Evolutionary conservation across 2,329 filamentous ascomycete genomes (phyloP).

Genomic region (Arthrocladium fulminans): DNA sequence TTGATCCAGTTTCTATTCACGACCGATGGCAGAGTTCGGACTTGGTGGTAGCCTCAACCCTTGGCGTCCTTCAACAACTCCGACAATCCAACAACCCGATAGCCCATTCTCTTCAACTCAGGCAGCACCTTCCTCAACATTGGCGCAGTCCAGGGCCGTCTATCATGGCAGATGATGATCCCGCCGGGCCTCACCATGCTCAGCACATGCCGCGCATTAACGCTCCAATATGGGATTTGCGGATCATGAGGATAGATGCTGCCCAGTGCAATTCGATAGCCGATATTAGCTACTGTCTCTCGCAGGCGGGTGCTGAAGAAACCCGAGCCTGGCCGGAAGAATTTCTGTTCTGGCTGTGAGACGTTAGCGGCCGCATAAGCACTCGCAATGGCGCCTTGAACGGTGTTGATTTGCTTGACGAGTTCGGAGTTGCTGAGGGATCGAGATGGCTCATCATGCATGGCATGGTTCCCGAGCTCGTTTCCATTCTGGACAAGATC

Average conservation of each 20-base stretch:
- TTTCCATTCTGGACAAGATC: slow-evolving; percentile 54
- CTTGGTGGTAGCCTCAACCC: background rate
- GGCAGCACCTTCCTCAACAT: slow-evolving; percentile 68
- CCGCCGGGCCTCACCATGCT: slow-evolving; percentile 69
- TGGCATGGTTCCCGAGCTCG: slow-evolving; percentile 79
- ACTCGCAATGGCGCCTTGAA: slow-evolving; percentile 51
- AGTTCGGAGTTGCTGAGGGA: slow-evolving; percentile 53
- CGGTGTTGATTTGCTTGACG: slow-evolving; percentile 52
- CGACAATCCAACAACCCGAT: slow-evolving; percentile 61
- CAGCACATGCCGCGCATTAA: slow-evolving; percentile 72
- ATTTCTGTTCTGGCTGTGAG: slow-evolving; percentile 41
- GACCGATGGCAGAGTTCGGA: too few relatives aligned
- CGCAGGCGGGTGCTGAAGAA: slow-evolving; percentile 70
- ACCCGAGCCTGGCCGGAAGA: slow-evolving; percentile 76
- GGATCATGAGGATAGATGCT: slow-evolving; percentile 85
- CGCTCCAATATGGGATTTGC: slow-evolving; percentile 59
- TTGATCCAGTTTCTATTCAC: too few relatives aligned
- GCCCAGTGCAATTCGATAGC: slow-evolving; percentile 68
- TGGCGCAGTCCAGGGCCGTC: slow-evolving; percentile 69
- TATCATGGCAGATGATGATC: slow-evolving; percentile 79
- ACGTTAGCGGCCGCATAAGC: slow-evolving; percentile 41
- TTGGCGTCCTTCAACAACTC: slow-evolving; percentile 46
- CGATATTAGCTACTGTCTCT: slow-evolving; percentile 47
- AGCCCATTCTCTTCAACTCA: slow-evolving; percentile 60
- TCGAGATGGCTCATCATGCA: slow-evolving; percentile 72